Percentiles rank a stretch among this genome's conserved stretches.
phyloP scores from a whole-genome alignment of 2,329 filamentous ascomycete species.

The Aureobasidium zeae region DNA sequence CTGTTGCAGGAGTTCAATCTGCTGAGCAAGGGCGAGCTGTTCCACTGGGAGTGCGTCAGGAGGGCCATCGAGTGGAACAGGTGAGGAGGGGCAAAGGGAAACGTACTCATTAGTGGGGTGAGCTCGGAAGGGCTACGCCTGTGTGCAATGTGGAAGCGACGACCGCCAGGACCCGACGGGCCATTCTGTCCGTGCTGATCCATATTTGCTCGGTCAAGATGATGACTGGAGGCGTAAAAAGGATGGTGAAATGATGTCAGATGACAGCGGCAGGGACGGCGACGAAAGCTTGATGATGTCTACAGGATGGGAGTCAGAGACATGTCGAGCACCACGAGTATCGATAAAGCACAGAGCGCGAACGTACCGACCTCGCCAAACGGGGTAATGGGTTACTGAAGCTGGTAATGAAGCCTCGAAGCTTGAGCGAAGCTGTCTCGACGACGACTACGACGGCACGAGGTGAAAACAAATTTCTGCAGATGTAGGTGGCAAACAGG shows the following conservation, averaged over 20 bases:
- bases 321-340: constrained; percentile 1
- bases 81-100: neutral
- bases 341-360: neutral
- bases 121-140: constrained; percentile 94
- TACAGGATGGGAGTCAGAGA: constrained; percentile 11
- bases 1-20: constrained; percentile 93
- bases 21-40: constrained; percentile 93
- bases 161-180: constrained; percentile 63
- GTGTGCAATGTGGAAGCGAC: constrained; percentile 93
- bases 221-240: constrained; percentile 3
- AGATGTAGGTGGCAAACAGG: constrained; percentile 13
- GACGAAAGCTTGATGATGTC: constrained; percentile 11
- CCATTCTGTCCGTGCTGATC: constrained; percentile 43
- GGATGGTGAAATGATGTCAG: constrained; percentile 13
- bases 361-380: constrained; percentile 2
- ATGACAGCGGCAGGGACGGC: constrained; percentile 4
- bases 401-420: constrained; percentile 10
- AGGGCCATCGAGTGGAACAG: constrained; percentile 11
- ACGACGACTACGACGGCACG: constrained; percentile 11
- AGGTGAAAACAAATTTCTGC: constrained; percentile 1
- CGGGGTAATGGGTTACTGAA: constrained; percentile 2
- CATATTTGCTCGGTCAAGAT: constrained; percentile 25
- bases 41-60: constrained; percentile 58
- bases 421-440: constrained; percentile 15
- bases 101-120: constrained; percentile 95